These are phyloP conservation scores for Soucietia sequanensis DNA, from an alignment of 805 yeast genomes.

Conservation along the genomic window DNA sequence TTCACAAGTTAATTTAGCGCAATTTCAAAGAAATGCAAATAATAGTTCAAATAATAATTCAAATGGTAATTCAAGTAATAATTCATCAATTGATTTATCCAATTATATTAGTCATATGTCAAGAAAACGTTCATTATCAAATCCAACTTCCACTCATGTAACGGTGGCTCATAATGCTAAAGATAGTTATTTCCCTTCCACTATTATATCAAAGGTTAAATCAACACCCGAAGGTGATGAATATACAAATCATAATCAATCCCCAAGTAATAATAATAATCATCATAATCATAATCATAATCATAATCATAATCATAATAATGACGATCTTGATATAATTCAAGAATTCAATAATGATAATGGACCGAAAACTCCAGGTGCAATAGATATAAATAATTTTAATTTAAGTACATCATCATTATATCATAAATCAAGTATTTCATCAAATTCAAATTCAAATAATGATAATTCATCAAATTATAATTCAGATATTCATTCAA, in stretches of 20 bases:
- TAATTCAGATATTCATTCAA: too few relatives aligned
- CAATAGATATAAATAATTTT: neutral
- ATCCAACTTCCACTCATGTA: constrained; percentile 17
- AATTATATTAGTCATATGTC: constrained; percentile 10
- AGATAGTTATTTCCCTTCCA: constrained; percentile 28
- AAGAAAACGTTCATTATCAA: constrained; percentile 23
- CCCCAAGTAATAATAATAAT: constrained; percentile 7
- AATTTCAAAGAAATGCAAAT: constrained; percentile 11
- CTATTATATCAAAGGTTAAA: constrained; percentile 6
- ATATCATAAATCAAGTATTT: neutral
- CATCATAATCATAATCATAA: constrained; percentile 10
- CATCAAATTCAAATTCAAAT: neutral
- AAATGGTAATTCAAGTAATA: constrained; percentile 16
- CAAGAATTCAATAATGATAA: constrained; percentile 11
- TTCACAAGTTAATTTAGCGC: constrained; percentile 35
- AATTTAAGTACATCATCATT: neutral
- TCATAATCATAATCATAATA: constrained; percentile 7
- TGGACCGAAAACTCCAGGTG: constrained; percentile 2
- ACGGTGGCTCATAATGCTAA: constrained; percentile 14
- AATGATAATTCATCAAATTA: too few relatives aligned
- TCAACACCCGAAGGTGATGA: constrained; percentile 5
- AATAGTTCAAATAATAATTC: neutral
- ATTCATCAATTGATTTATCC: constrained; percentile 24
- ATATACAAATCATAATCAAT: too few relatives aligned
- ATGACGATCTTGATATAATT: constrained; percentile 18